These are phyloP conservation scores for Fistulinella prunicolor DNA, from an alignment of 768 basidiomycete genomes.

Conservation along the genomic window DNA sequence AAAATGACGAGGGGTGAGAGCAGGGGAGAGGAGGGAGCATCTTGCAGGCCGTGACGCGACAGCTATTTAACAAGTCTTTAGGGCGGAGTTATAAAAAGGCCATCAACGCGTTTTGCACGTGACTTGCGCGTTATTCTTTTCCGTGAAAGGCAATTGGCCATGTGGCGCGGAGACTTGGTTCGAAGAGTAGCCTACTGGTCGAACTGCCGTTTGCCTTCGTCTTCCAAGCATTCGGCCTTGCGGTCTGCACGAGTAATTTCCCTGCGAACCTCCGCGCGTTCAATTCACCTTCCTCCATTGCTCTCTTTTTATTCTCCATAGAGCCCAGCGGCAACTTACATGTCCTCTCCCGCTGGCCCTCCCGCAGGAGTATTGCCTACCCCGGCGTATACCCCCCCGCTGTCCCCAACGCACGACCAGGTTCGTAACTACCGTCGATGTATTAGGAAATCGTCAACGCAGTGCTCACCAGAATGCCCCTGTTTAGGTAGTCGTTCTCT, in stretches of 20 bases:
- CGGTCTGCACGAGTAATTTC: constrained; percentile 31
- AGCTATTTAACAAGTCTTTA: constrained; percentile 30
- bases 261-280: constrained; percentile 20
- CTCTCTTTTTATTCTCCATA: constrained; percentile 2
- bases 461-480: constrained; percentile 19
- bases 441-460: constrained; percentile 17
- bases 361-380: constrained; percentile 35
- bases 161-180: constrained; percentile 21
- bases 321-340: constrained; percentile 29
- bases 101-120: constrained; percentile 37
- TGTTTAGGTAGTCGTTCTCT: constrained; percentile 65
- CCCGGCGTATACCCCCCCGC: constrained; percentile 38
- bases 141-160: constrained; percentile 19
- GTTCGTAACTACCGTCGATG: constrained; percentile 37
- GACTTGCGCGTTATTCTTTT: constrained; percentile 29
- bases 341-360: constrained; percentile 32
- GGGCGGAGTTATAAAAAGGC: constrained; percentile 31
- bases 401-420: constrained; percentile 70
- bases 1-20: constrained; percentile 21
- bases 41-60: constrained; percentile 18
- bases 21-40: constrained; percentile 6
- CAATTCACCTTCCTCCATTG: constrained; percentile 12
- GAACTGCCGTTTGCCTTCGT: constrained; percentile 7
- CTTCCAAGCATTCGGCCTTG: constrained; percentile 22
- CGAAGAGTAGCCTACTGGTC: constrained; percentile 1